phyloP scores from a whole-genome alignment of 2,329 filamentous ascomycete genomes.

The Penicillium rolfsii region DNA sequence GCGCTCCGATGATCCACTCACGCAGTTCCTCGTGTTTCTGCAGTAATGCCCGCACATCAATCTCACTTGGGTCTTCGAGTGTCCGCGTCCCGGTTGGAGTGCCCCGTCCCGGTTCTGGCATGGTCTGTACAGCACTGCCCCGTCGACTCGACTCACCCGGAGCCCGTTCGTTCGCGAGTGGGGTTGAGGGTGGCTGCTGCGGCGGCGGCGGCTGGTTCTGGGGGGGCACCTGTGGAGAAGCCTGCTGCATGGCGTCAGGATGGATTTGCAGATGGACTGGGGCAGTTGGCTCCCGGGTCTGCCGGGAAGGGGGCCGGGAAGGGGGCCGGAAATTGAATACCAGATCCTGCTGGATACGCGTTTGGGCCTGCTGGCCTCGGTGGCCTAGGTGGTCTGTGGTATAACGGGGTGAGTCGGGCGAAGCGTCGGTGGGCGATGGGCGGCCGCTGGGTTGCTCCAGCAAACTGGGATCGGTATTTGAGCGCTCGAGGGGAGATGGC shows the following conservation, averaged over 20 bases:
- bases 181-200: conserved; percentile 1
- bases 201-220: conserved; percentile 9
- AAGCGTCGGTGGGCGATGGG: conserved; percentile 28
- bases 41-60: conserved; percentile 51
- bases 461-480: conserved; percentile 33
- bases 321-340: conserved; percentile 28
- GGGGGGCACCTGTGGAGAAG: conserved; percentile 18
- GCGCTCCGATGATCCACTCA: conserved; percentile 31
- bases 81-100: conserved; percentile 47
- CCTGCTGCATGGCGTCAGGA: conserved; percentile 33
- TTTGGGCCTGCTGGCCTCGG: conserved; percentile 21
- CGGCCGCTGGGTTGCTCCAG: conserved; percentile 26
- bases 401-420: conserved; percentile 19
- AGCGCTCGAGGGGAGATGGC: conserved; percentile 27
- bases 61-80: conserved; percentile 42
- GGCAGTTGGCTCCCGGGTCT: conserved; percentile 27
- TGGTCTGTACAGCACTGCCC: conserved; percentile 29
- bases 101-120: conserved; percentile 50
- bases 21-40: conserved; percentile 52
- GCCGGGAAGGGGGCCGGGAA: conserved; percentile 29
- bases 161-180: conserved; percentile 16
- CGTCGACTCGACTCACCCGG: conserved; percentile 28
- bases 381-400: conserved; percentile 15
- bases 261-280: conserved; percentile 17
- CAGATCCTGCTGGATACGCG: conserved; percentile 25